Percentiles rank a stretch among this genome's conserved stretches.
Conservation (phyloP, 495 filamentous ascomycete species). For the Podospora appendiculata region DNA sequence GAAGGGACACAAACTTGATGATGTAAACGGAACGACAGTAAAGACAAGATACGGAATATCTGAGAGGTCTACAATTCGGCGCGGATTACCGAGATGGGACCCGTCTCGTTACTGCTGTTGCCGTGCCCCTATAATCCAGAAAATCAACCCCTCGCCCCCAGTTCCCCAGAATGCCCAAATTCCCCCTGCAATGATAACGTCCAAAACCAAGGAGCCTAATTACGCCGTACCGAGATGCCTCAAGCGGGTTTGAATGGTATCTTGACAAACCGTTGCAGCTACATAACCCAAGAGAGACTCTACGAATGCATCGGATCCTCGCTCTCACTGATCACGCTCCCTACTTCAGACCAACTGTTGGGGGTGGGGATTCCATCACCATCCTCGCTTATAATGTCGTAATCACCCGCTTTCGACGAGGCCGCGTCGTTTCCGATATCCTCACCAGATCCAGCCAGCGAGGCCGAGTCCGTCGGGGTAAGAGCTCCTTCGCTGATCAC, state of each 20-base stretch:
- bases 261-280: background rate
- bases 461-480: slow-evolving; percentile 45
- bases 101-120: no score
- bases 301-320: slow-evolving; percentile 30
- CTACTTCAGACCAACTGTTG: slow-evolving; percentile 71
- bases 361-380: slow-evolving; percentile 56
- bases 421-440: slow-evolving; percentile 30
- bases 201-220: background rate
- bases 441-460: slow-evolving; percentile 34
- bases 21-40: background rate
- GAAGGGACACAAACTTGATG: slow-evolving; percentile 4
- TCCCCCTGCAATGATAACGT: background rate
- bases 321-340: slow-evolving; percentile 59
- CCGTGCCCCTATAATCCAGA: no score
- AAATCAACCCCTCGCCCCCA: background rate
- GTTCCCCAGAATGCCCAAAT: background rate
- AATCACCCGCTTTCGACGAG: slow-evolving; percentile 22
- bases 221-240: background rate
- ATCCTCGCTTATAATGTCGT: slow-evolving; percentile 61
- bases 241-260: background rate
- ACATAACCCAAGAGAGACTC: background rate
- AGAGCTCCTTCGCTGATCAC: slow-evolving; percentile 36
- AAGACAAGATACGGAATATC: background rate
- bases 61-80: no score
- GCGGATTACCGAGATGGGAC: no score